These are phyloP conservation scores for Collybiopsis confluens DNA, from an alignment of 768 basidiomycete genomes.

Conservation along the genomic window DNA sequence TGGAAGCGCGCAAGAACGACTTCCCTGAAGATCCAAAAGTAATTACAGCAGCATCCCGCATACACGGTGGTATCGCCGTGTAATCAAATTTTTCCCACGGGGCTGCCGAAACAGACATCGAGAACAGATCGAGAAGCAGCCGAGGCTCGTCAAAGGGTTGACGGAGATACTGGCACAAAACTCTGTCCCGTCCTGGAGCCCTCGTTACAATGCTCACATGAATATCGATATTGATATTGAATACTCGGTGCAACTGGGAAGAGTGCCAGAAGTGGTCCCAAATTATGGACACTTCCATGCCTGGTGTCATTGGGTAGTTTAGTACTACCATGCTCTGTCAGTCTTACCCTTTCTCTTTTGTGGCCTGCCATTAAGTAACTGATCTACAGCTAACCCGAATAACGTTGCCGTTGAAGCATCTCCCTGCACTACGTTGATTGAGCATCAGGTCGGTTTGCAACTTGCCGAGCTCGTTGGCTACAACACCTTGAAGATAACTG, in stretches of 20 bases:
- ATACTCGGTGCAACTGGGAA: too few relatives aligned
- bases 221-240: background rate
- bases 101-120: background rate
- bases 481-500: background rate
- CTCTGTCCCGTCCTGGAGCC: background rate
- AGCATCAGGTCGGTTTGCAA: constrained; percentile 20
- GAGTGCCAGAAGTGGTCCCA: too few relatives aligned
- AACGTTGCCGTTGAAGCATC: constrained; percentile 38
- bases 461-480: constrained; percentile 16
- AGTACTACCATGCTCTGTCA: background rate
- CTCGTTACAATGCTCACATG: constrained; percentile 3
- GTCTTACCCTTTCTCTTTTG: background rate
- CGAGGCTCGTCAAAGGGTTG: background rate
- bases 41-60: background rate
- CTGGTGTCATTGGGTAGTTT: background rate
- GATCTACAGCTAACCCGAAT: constrained; percentile 36
- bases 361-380: constrained; percentile 1
- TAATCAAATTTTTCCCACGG: background rate
- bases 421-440: constrained; percentile 32
- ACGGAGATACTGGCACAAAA: background rate
- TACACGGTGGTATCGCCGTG: background rate
- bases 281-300: constrained; percentile 1
- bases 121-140: background rate
- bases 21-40: background rate
- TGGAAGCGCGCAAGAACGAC: background rate